Conservation (phyloP, 805 yeast genomes). For the Nakazawaea ishiwadae region DNA sequence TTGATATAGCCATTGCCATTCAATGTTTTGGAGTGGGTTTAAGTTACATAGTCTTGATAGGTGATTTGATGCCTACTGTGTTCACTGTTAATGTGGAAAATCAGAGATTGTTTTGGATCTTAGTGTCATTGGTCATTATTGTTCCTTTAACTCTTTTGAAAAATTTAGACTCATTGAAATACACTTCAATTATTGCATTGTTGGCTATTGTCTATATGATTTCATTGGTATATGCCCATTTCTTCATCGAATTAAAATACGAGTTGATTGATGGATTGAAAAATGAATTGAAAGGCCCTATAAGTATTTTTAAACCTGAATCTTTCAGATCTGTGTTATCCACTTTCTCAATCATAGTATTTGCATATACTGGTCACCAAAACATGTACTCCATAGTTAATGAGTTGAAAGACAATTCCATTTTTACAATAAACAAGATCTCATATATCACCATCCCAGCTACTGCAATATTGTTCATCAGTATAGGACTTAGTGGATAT, state of each 20-base stretch:
- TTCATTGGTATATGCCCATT: slow-evolving; percentile 48
- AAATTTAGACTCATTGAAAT: slow-evolving; percentile 63
- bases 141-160: slow-evolving; percentile 61
- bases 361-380: slow-evolving; percentile 81
- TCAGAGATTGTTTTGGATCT: slow-evolving; percentile 48
- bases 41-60: slow-evolving; percentile 67
- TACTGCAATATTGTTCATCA: slow-evolving; percentile 52
- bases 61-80: slow-evolving; percentile 68
- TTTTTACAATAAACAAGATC: slow-evolving; percentile 42
- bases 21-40: slow-evolving; percentile 80
- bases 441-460: slow-evolving; percentile 42
- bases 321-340: slow-evolving; percentile 43
- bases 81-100: slow-evolving; percentile 23
- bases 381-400: slow-evolving; percentile 74
- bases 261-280: slow-evolving; percentile 35
- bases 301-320: slow-evolving; percentile 37
- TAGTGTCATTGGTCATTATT: slow-evolving; percentile 45
- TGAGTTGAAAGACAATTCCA: slow-evolving; percentile 54
- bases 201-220: slow-evolving; percentile 61
- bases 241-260: slow-evolving; percentile 23
- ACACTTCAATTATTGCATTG: slow-evolving; percentile 67
- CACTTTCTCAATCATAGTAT: slow-evolving; percentile 69
- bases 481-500: slow-evolving; percentile 68
- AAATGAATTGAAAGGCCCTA: slow-evolving; percentile 35
- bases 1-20: slow-evolving; percentile 68